These are phyloP conservation scores for Ophiocordyceps sinensis DNA, from an alignment of 2,329 filamentous ascomycete genomes.

Conservation along the genomic window DNA sequence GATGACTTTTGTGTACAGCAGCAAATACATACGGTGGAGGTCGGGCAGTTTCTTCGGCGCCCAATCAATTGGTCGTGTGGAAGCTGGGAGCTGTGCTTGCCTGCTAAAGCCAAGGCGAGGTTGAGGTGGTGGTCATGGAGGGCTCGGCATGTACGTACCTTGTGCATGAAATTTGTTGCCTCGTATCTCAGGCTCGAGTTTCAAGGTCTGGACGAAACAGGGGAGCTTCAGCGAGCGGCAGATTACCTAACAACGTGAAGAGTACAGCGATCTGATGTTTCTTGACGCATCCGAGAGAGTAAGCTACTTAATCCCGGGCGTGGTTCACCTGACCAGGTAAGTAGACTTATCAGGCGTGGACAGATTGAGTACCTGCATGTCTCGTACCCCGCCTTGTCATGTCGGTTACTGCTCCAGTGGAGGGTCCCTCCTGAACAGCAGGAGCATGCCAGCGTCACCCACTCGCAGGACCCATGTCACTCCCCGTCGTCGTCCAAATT, in stretches of 20 bases:
- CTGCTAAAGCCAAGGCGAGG: constrained; percentile 4
- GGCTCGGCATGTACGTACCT: neutral
- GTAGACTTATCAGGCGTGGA: too few species aligned
- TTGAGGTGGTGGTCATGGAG: constrained; percentile 12
- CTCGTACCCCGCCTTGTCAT: neutral
- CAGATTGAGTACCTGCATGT: too few species aligned
- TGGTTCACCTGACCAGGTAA: too few species aligned
- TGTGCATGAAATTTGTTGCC: neutral
- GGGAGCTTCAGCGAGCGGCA: too few species aligned
- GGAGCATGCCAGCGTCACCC: neutral
- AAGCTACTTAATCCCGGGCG: too few species aligned
- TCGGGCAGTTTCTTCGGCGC: constrained; percentile 13
- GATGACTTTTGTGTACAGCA: neutral
- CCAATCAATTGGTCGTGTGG: constrained; percentile 23
- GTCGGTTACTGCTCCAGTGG: neutral
- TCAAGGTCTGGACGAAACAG: neutral
- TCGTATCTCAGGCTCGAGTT: neutral
- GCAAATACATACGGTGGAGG: constrained; percentile 15
- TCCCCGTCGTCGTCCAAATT: constrained; percentile 11
- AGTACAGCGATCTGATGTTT: neutral
- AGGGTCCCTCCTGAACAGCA: neutral
- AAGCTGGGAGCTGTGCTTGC: neutral
- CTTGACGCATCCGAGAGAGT: too few species aligned
- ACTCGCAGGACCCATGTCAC: constrained; percentile 3
- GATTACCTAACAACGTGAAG: neutral